Base-by-base conservation (phyloP, 2,329 filamentous ascomycete genomes). In the Bertia moriformis region DNA sequence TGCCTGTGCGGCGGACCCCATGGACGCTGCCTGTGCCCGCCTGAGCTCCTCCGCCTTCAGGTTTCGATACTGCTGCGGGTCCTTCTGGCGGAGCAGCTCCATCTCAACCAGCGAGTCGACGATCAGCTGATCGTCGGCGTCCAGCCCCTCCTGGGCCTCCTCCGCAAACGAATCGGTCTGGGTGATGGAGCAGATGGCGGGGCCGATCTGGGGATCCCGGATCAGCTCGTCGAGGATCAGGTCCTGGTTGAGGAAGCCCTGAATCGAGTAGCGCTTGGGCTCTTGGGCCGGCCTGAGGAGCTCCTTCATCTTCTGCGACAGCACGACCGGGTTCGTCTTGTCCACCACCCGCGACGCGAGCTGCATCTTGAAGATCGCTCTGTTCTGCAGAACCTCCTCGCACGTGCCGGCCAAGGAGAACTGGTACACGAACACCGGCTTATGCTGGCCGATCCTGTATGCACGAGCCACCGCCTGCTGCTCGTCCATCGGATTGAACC, bases 401-500 rank as follows among this genome's bases (percentile, higher is more conserved):
- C 81, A 87, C 0, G 86, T 91, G 2, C 86, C 87, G 2, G 77
- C 83, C 10, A 76, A 65, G 18, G 87, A 63, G 44, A 95, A 76
- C 14, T 82, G 80, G 57, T 95, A 95, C 1, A 95, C 86, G 51
- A 73, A 88, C 1, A 93, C 87, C 1, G 71, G 67, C 48, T 88
- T 91, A 27, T 60, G 63, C 55, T 95, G 88, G 0, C 87, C 86
- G 22, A 95, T 71, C 1, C 88, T 83, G 56, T 91, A 94, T 0
- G 84, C 81, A 39, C 88, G 72, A 2, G 86, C 88, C 38, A 94
- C 74, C 1, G 88, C 88, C 57, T 95, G 88, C 49, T 87, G 79
- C 55, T 94, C 88, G 51, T 78, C 68, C 4, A 77, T 70, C 0
- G 88, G 88, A 45, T 88, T 91, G 60, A 78, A 94, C 43, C 69